Conservation (phyloP, 2,329 filamentous ascomycete species). For the Hirsutella minnesotensis region DNA sequence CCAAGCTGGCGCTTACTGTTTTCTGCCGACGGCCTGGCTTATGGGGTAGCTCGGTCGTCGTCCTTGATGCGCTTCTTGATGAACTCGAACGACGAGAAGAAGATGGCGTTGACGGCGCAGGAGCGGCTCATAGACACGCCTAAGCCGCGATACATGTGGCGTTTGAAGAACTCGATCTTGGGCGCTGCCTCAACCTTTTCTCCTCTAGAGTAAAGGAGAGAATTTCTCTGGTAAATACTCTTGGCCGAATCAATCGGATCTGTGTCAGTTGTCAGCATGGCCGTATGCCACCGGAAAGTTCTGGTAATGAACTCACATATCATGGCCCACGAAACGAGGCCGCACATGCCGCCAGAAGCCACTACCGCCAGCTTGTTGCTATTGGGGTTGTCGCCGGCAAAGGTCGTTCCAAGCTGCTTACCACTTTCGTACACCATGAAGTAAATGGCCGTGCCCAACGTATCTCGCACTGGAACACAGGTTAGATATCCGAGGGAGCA, state of each 20-base stretch:
- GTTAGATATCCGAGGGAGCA: constrained; percentile 7
- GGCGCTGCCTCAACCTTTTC: constrained; percentile 52
- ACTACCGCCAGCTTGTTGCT: constrained; percentile 71
- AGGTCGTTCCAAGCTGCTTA: constrained; percentile 70
- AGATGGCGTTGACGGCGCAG: constrained; percentile 75
- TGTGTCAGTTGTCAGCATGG: constrained; percentile 13
- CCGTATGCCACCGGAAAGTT: background rate
- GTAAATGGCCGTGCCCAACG: constrained; percentile 72
- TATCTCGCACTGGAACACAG: constrained; percentile 55
- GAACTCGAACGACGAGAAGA: constrained; percentile 81
- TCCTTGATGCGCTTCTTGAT: constrained; percentile 59
- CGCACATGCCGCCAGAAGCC: constrained; percentile 67
- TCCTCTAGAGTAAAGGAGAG: constrained; percentile 57
- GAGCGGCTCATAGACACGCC: constrained; percentile 76
- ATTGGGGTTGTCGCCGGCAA: constrained; percentile 58
- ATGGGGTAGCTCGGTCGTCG: constrained; percentile 19
- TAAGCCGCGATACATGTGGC: constrained; percentile 70
- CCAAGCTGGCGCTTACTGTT: no score
- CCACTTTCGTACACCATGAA: constrained; percentile 83
- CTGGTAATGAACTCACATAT: constrained; percentile 42
- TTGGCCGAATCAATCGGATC: constrained; percentile 72
- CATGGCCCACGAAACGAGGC: constrained; percentile 71
- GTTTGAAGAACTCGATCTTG: constrained; percentile 67
- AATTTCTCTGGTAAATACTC: constrained; percentile 75
- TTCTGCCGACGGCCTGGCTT: background rate